Conservation (phyloP, 2,329 filamentous ascomycete genomes). For the Rutstroemia sp. region DNA sequence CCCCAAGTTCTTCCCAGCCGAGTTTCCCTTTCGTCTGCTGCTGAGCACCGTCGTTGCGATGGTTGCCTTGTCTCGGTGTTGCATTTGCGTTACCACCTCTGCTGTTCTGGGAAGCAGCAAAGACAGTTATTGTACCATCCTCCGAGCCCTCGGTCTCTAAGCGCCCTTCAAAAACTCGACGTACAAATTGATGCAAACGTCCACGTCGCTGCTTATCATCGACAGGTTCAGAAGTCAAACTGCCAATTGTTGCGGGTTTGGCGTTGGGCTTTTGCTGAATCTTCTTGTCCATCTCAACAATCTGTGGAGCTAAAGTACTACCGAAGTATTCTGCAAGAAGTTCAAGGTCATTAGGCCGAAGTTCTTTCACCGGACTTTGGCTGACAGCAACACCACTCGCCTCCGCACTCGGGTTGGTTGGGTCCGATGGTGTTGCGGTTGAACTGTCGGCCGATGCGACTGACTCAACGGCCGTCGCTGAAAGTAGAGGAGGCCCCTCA, state of each 20-base stretch:
- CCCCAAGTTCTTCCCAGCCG: constrained; percentile 59
- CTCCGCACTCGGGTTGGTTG: background rate
- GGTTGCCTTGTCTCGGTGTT: constrained; percentile 6
- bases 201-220: constrained; percentile 54
- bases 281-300: constrained; percentile 47
- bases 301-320: constrained; percentile 38
- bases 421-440: background rate
- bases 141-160: constrained; percentile 55
- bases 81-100: constrained; percentile 13
- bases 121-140: constrained; percentile 51
- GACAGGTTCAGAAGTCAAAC: constrained; percentile 46
- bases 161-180: constrained; percentile 55
- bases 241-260: constrained; percentile 49
- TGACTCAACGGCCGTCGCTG: background rate
- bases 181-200: constrained; percentile 49
- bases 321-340: constrained; percentile 43
- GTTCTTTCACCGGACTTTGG: constrained; percentile 19
- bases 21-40: constrained; percentile 34
- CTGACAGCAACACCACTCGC: background rate
- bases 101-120: constrained; percentile 34
- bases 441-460: background rate
- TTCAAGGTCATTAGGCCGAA: constrained; percentile 38
- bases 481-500: no score
- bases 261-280: constrained; percentile 45
- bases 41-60: constrained; percentile 13